phyloP scores from a whole-genome alignment of 202 grass and related monocot genomes.

The Musa balbisiana region DNA sequence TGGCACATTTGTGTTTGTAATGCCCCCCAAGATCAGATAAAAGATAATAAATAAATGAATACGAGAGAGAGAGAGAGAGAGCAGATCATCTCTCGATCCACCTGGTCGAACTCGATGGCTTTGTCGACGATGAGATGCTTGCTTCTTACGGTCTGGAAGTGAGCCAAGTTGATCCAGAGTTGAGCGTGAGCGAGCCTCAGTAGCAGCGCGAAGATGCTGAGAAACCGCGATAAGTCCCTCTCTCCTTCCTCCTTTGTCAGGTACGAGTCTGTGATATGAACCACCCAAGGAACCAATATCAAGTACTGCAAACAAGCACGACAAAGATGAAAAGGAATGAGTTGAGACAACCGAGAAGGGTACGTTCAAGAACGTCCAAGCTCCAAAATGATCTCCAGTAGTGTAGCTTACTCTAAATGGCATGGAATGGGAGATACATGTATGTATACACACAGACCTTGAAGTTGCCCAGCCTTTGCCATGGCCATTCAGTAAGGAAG shows the following conservation, averaged over 20 bases:
- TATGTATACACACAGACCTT: constrained; percentile 36
- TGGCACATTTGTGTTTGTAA: too few relatives aligned
- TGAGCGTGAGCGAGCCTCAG: constrained; percentile 57
- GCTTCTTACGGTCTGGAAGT: constrained; percentile 66
- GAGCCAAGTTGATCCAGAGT: constrained; percentile 63
- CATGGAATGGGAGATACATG: too few relatives aligned
- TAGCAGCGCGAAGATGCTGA: constrained; percentile 44
- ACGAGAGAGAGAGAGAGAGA: neutral
- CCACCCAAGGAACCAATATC: constrained; percentile 56
- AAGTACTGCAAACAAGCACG: constrained; percentile 36
- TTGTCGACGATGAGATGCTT: constrained; percentile 53
- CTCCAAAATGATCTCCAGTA: too few relatives aligned
- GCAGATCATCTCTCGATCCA: constrained; percentile 83
- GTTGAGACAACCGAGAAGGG: neutral
- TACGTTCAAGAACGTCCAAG: neutral
- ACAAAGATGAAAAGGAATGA: neutral
- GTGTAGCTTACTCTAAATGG: too few relatives aligned
- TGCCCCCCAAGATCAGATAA: too few relatives aligned
- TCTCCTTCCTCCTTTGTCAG: constrained; percentile 33
- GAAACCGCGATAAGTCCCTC: constrained; percentile 27
- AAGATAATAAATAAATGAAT: too few relatives aligned
- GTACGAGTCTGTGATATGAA: constrained; percentile 28
- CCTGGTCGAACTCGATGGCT: constrained; percentile 83
- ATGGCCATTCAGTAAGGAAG: constrained; percentile 77
- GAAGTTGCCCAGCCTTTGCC: constrained; percentile 82